Conservation (phyloP, 352 stramenopile species). For the Globisporangium ultimum region DNA sequence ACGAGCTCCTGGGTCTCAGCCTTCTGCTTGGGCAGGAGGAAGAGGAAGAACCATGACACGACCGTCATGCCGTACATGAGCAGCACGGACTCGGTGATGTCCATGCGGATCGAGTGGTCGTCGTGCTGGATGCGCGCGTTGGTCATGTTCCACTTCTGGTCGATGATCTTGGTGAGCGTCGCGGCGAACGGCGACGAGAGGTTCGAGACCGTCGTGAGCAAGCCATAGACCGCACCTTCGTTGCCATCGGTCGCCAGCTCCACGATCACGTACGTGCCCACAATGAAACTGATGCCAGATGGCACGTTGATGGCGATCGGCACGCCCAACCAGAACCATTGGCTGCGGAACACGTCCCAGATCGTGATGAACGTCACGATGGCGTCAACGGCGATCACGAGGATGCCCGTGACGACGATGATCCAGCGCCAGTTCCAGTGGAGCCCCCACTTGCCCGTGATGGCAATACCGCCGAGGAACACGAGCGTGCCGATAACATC, state of each 20-base stretch:
- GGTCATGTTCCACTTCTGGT: conserved; percentile 14
- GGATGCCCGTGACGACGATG: conserved; percentile 11
- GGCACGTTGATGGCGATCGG: no score
- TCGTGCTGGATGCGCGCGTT: conserved; percentile 17
- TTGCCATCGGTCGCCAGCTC: no score
- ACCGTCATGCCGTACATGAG: conserved; percentile 18
- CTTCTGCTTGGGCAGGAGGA: conserved; percentile 18
- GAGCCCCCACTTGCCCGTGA: conserved; percentile 17
- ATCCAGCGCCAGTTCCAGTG: conserved; percentile 22
- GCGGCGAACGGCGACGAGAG: conserved; percentile 16
- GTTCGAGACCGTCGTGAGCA: conserved; percentile 23
- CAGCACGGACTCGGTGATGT: conserved; percentile 6
- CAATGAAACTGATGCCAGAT: no score
- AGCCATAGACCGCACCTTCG: conserved; percentile 13
- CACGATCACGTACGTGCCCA: no score
- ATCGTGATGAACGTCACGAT: conserved; percentile 17
- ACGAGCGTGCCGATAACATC: conserved; percentile 4
- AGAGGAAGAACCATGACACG: conserved; percentile 12
- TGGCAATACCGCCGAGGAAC: conserved; percentile 1
- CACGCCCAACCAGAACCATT: no score
- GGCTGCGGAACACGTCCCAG: no score
- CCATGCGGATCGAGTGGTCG: conserved; percentile 1
- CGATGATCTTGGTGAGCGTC: conserved; percentile 19
- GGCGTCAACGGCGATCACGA: conserved; percentile 11
- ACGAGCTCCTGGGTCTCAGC: conserved; percentile 2